A percentile compares a stretch with the other conserved stretches of the same genome.
These are phyloP conservation scores for Nemania serpens DNA, from an alignment of 2,329 filamentous ascomycete genomes.

Conservation along the genomic window DNA sequence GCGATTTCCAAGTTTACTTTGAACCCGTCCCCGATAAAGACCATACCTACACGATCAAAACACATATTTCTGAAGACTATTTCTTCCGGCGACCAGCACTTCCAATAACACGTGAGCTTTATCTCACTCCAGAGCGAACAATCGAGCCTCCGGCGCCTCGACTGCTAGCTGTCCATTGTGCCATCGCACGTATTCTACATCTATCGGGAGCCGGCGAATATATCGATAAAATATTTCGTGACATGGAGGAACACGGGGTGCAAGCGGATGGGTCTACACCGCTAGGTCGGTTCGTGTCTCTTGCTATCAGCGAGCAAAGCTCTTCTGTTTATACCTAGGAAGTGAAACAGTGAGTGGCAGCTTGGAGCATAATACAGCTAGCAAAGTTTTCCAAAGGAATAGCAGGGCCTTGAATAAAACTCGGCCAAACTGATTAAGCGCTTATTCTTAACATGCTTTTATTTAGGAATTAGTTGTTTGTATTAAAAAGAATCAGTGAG, in stretches of 20 bases:
- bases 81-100: slow-evolving; percentile 21
- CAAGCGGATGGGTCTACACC: slow-evolving; percentile 26
- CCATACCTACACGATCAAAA: slow-evolving; percentile 39
- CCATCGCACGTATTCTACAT: slow-evolving; percentile 41
- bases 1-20: slow-evolving; percentile 41
- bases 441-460: too few species aligned
- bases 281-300: slow-evolving; percentile 18
- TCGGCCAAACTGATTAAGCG: too few species aligned
- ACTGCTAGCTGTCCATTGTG: slow-evolving; percentile 42
- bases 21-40: slow-evolving; percentile 28
- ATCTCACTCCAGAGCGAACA: slow-evolving; percentile 31
- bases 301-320: slow-evolving; percentile 12
- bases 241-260: slow-evolving; percentile 28
- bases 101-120: slow-evolving; percentile 39
- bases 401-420: too few species aligned
- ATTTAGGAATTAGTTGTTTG: too few species aligned
- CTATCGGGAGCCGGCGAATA: slow-evolving; percentile 37
- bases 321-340: slow-evolving; percentile 13
- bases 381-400: too few species aligned
- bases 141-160: slow-evolving; percentile 42
- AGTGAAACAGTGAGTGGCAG: slow-evolving; percentile 5
- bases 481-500: too few species aligned
- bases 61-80: slow-evolving; percentile 20
- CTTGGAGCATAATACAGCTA: too few species aligned
- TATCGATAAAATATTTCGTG: slow-evolving; percentile 39